Evolutionary conservation across 495 filamentous ascomycete species (phyloP).

Genomic region (Trichoderma orchidacearum): DNA sequence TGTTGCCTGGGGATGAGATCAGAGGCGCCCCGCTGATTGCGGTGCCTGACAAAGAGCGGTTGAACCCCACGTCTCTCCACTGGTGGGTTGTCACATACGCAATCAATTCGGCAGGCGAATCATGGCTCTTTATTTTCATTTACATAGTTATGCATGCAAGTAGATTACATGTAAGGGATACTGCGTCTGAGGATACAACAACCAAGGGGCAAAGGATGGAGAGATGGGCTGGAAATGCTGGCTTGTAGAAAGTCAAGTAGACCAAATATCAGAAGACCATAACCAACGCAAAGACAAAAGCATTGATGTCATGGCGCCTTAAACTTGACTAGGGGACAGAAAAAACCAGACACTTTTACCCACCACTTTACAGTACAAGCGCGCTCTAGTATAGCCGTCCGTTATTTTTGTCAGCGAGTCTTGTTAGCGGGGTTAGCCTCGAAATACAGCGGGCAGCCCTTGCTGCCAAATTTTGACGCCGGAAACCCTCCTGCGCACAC

Average conservation of each 20-base stretch:
- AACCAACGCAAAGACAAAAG: background rate
- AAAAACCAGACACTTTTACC: background rate
- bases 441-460: background rate
- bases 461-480: background rate
- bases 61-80: constrained; percentile 1
- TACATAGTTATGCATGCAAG: no score
- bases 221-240: no score
- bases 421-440: background rate
- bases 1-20: background rate
- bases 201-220: no score
- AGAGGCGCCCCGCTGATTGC: background rate
- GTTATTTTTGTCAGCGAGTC: background rate
- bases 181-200: no score
- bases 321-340: background rate
- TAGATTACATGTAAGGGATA: no score
- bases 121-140: no score
- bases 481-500: background rate
- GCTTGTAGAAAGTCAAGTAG: no score
- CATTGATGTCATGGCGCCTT: background rate
- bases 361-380: background rate
- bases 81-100: no score
- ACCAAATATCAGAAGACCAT: no score
- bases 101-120: background rate
- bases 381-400: background rate
- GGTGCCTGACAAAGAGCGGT: background rate